Evolutionary conservation across 352 stramenopile species (phyloP).

Genomic region (Globisporangium spiculum): DNA sequence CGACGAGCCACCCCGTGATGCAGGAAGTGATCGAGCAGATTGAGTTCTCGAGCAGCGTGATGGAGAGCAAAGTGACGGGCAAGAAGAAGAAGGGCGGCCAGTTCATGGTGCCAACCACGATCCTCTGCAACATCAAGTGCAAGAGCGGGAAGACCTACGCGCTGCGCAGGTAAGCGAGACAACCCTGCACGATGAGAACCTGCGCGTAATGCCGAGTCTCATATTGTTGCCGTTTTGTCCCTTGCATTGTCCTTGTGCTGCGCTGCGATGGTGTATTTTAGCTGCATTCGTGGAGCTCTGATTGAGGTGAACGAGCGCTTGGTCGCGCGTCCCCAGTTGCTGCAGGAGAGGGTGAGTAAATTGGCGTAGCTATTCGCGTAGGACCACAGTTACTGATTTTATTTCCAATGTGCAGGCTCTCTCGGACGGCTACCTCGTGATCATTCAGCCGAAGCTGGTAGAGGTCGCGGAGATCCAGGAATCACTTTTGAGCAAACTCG

Average conservation of each 20-base stretch:
- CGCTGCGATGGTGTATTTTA: constrained; percentile 12
- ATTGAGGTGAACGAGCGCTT: constrained; percentile 81
- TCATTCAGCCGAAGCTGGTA: constrained; percentile 78
- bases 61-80: constrained; percentile 70
- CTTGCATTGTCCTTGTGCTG: not conserved
- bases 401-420: constrained; percentile 30
- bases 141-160: constrained; percentile 56
- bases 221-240: not conserved
- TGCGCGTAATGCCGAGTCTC: not conserved
- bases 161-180: constrained; percentile 39
- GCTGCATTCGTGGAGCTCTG: constrained; percentile 76
- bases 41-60: constrained; percentile 60
- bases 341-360: constrained; percentile 42
- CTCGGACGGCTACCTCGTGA: constrained; percentile 77
- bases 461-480: constrained; percentile 81
- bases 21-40: constrained; percentile 51
- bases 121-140: constrained; percentile 66
- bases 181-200: not conserved
- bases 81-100: constrained; percentile 88
- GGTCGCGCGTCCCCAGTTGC: constrained; percentile 46
- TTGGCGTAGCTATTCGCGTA: not conserved
- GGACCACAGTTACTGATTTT: not conserved
- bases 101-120: constrained; percentile 66
- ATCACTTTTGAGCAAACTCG: constrained; percentile 72
- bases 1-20: constrained; percentile 66